These are phyloP conservation scores for Phytophthora hybrid DNA, from an alignment of 352 stramenopile species.

Conservation along the genomic window DNA sequence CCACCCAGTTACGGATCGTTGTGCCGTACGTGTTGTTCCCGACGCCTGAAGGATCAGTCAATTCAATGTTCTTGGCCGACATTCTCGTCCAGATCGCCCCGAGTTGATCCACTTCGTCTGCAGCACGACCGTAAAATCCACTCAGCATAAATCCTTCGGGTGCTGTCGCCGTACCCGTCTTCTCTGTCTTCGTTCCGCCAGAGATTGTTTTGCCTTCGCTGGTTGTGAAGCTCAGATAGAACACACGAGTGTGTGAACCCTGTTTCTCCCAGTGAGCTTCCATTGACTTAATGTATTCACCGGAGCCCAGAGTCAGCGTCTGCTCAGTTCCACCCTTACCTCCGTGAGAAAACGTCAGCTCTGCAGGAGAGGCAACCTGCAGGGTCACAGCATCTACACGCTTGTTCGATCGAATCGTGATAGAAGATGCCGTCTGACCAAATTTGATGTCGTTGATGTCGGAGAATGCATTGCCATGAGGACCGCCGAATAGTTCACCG, in stretches of 20 bases:
- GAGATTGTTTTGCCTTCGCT: constrained; percentile 41
- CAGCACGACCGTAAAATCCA: constrained; percentile 33
- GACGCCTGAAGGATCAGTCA: constrained; percentile 24
- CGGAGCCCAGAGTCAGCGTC: constrained; percentile 47
- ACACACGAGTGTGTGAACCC: constrained; percentile 22
- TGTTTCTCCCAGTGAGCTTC: constrained; percentile 38
- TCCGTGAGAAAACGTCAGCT: constrained; percentile 44
- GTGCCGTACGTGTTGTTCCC: constrained; percentile 32
- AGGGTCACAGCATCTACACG: constrained; percentile 57
- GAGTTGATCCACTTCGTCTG: constrained; percentile 34
- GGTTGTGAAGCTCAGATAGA: constrained; percentile 57
- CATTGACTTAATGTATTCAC: constrained; percentile 38
- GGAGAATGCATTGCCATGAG: constrained; percentile 31
- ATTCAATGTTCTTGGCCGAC: constrained; percentile 21
- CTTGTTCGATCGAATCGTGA: constrained; percentile 30
- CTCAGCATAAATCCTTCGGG: constrained; percentile 35
- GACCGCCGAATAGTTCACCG: constrained; percentile 28
- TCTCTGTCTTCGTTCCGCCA: constrained; percentile 17
- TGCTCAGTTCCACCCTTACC: constrained; percentile 43
- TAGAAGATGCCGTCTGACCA: constrained; percentile 16
- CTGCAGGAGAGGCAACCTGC: constrained; percentile 22
- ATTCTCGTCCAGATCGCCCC: constrained; percentile 39
- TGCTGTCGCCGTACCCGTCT: background rate
- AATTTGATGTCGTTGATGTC: constrained; percentile 37
- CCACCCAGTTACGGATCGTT: constrained; percentile 41